Percentiles rank a stretch among this genome's conserved stretches.
Evolutionary conservation across 192 early-diverging fungal genomes (phyloP).

Genomic region (Umbelopsis isabellina): DNA sequence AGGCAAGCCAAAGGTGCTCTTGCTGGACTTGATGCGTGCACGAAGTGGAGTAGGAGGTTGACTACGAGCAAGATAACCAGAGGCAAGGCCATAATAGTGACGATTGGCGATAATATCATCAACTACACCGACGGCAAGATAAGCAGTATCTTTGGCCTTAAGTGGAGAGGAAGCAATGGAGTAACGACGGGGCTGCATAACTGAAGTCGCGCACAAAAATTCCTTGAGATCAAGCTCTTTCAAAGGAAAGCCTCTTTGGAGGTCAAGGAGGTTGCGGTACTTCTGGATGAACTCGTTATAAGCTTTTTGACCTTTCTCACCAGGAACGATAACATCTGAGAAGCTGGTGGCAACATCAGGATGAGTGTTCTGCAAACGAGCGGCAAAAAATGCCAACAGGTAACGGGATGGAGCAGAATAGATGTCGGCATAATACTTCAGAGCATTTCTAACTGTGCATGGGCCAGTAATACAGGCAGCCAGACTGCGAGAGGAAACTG

Average conservation of each 20-base stretch:
- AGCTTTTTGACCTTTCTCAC: constrained; percentile 29
- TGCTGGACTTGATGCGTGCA: constrained; percentile 35
- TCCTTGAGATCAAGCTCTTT: constrained; percentile 43
- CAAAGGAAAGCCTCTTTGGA: constrained; percentile 47
- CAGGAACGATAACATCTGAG: constrained; percentile 35
- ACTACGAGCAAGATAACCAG: constrained; percentile 29
- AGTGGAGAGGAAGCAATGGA: constrained; percentile 78
- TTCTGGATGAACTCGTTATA: constrained; percentile 46
- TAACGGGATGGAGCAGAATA: constrained; percentile 44
- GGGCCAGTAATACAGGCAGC: constrained; percentile 44
- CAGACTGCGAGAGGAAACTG: constrained; percentile 50
- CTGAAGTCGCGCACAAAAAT: constrained; percentile 41
- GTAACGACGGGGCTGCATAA: constrained; percentile 84
- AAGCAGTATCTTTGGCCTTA: constrained; percentile 24
- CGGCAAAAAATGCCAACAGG: constrained; percentile 44
- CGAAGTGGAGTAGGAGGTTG: constrained; percentile 10
- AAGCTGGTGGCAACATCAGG: constrained; percentile 40
- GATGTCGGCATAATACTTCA: constrained; percentile 54
- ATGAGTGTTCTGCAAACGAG: constrained; percentile 34
- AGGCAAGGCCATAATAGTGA: constrained; percentile 41
- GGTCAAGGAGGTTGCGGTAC: constrained; percentile 51
- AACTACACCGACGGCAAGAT: constrained; percentile 38
- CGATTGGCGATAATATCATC: constrained; percentile 31
- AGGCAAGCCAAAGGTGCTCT: constrained; percentile 66
- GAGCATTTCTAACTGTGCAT: constrained; percentile 49